Base-by-base conservation (phyloP, 2,329 filamentous ascomycete species). In the Decorospora gaudefroyi region DNA sequence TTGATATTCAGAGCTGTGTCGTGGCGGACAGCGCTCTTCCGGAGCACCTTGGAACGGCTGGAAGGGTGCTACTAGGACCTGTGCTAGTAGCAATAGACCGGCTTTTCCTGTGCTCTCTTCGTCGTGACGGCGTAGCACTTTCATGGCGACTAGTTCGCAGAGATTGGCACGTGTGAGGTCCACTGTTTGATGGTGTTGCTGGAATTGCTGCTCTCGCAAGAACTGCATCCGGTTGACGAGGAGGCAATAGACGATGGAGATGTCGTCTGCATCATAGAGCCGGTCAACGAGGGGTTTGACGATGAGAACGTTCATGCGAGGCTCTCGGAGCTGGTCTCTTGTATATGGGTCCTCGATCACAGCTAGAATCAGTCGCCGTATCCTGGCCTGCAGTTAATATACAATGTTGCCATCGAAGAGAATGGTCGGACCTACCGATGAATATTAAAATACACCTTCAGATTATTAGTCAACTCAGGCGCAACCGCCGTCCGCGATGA, bases 11-110 rank as follows among this genome's bases (percentile, higher is more conserved):
- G 75, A 78, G 46, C 70, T 67, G 21, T 72, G 71, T 12, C 78
- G 75, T 54, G 86, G 78, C 11, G 76, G 74, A 23, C 81, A 77
- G 27, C 91, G 78, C 42, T 86, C 79, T 1, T 77, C 72, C 0
- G 89, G 89, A 0, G 88, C 88, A 55, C 88, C 88, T 70, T 93
- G 88, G 59, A 93, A 93, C 1, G 89, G 88, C 59, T 90, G 86
- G 59, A 95, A 93, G 10, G 87, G 87, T 11, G 88, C 87, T 10
- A 95, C 86, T 13, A 93, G 79, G 21, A 93, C 86, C 57, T 91
- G 87, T 4, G 88, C 83, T 4, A 93, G 77, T 15, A 89, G 74
- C 4, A 93, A 74, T 9, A 93, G 77, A 1, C 88, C 87, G 17
- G 84, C 77, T 0, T 83, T 76, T 4, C 86, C 87, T 10, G 83